Percentiles rank a stretch among this genome's conserved stretches.
These are phyloP conservation scores for Exophiala oligosperma DNA, from an alignment of 2,329 filamentous ascomycete species.

Conservation along the genomic window DNA sequence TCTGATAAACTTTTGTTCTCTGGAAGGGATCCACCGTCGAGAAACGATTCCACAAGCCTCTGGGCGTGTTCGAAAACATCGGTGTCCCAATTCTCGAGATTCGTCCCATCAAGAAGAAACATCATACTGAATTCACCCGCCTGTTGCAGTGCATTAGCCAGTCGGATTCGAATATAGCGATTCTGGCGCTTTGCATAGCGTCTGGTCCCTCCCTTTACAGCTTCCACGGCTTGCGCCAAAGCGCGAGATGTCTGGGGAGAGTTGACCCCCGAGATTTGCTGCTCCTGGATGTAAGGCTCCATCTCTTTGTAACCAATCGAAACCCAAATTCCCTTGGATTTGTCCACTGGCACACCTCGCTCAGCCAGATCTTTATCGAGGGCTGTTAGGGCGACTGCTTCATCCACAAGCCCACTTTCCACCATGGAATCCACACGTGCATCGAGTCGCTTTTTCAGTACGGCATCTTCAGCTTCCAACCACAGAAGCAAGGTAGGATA, in stretches of 20 bases:
- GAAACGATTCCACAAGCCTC: constrained; percentile 62
- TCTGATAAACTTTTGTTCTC: constrained; percentile 58
- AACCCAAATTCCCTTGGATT: constrained; percentile 86
- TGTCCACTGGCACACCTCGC: constrained; percentile 62
- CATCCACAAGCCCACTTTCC: constrained; percentile 60
- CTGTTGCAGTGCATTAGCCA: constrained; percentile 67
- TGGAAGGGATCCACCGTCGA: constrained; percentile 58
- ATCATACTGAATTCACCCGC: constrained; percentile 57
- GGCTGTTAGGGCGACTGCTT: constrained; percentile 49
- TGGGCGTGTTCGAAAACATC: constrained; percentile 67
- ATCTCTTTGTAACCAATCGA: constrained; percentile 97
- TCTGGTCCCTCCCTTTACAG: constrained; percentile 78
- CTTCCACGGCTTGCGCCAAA: constrained; percentile 58
- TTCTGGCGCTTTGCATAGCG: constrained; percentile 85
- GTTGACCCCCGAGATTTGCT: constrained; percentile 18
- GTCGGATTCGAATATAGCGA: constrained; percentile 82
- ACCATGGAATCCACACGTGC: constrained; percentile 83
- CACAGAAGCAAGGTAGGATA: constrained; percentile 74
- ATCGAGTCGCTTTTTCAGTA: constrained; percentile 70
- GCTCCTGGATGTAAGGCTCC: constrained; percentile 63
- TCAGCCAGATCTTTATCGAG: constrained; percentile 36
- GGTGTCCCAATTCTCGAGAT: constrained; percentile 61
- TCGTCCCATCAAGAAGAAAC: constrained; percentile 79
- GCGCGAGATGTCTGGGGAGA: not conserved
- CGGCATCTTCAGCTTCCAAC: constrained; percentile 73